A percentile compares a stretch with the other conserved stretches of the same genome.
phyloP scores from a whole-genome alignment of 306 rosid species.

The Vachellia pachyceras region DNA sequence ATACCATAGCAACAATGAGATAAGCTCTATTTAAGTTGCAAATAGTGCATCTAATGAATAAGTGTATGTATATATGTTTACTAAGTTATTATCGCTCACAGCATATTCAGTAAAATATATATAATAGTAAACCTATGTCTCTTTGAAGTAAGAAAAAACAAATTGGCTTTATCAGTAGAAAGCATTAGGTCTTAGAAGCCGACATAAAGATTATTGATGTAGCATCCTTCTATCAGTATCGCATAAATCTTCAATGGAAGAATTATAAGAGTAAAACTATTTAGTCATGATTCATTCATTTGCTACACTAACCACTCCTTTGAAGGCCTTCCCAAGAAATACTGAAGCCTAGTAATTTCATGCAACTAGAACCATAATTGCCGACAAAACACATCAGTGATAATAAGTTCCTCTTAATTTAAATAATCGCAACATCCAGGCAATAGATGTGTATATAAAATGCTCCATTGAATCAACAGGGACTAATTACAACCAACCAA shows the following conservation, averaged over 20 bases:
- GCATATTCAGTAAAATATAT: slow-evolving; percentile 32
- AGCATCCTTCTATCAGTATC: not conserved
- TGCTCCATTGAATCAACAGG: not conserved
- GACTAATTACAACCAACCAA: not conserved
- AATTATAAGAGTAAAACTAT: not conserved
- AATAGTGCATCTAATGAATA: slow-evolving; percentile 3
- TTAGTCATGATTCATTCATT: slow-evolving; percentile 8
- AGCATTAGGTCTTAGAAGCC: slow-evolving; percentile 23
- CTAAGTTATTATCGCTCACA: not conserved
- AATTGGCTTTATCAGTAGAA: slow-evolving; percentile 15
- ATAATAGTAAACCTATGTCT: slow-evolving; percentile 22
- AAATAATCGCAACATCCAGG: not conserved
- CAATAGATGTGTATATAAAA: not conserved
- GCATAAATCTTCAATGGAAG: not conserved
- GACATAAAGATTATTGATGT: not conserved
- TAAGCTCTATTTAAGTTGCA: slow-evolving; percentile 23
- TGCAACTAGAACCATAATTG: slow-evolving; percentile 14
- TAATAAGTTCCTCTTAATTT: not conserved
- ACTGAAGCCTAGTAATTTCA: slow-evolving; percentile 1
- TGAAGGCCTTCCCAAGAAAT: not conserved
- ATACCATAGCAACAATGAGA: slow-evolving; percentile 29
- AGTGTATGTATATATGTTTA: slow-evolving; percentile 20
- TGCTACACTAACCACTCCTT: not conserved
- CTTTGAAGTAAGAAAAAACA: slow-evolving; percentile 6
- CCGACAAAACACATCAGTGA: slow-evolving; percentile 9